Evolutionary conservation across 2,329 filamentous ascomycete species (phyloP).

Genomic region (Alternaria conjuncta): DNA sequence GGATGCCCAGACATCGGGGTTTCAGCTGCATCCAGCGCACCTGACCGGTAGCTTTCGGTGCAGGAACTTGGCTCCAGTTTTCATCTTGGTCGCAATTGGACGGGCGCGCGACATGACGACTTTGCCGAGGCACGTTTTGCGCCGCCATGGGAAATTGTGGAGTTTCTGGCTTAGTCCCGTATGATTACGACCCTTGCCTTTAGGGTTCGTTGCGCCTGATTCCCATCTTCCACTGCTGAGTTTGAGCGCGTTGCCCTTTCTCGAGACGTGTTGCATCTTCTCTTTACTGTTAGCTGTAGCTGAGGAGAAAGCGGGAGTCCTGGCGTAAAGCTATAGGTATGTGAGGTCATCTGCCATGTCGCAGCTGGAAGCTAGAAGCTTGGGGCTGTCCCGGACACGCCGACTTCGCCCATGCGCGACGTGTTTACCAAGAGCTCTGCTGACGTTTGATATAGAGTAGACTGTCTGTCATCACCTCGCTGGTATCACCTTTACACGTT

Average conservation of each 20-base stretch:
- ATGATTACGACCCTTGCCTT: not conserved
- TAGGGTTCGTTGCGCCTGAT: not conserved
- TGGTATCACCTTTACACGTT: not conserved
- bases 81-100: not conserved
- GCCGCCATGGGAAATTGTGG: slow-evolving; percentile 2
- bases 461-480: not conserved
- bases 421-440: slow-evolving; percentile 1
- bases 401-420: slow-evolving; percentile 6
- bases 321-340: not conserved
- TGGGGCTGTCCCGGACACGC: slow-evolving; percentile 14
- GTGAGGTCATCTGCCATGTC: not conserved
- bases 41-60: not conserved
- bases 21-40: not conserved
- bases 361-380: slow-evolving; percentile 10
- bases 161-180: not conserved
- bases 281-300: not conserved
- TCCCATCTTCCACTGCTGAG: not conserved
- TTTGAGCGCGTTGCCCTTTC: not conserved
- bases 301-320: not conserved
- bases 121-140: slow-evolving; percentile 2
- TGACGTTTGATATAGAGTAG: slow-evolving; percentile 10
- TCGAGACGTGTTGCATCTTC: not conserved
- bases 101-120: not conserved
- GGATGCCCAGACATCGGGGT: not conserved
- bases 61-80: not conserved